Base-by-base conservation (phyloP, 2,329 filamentous ascomycete genomes). In the Apiospora aurea region DNA sequence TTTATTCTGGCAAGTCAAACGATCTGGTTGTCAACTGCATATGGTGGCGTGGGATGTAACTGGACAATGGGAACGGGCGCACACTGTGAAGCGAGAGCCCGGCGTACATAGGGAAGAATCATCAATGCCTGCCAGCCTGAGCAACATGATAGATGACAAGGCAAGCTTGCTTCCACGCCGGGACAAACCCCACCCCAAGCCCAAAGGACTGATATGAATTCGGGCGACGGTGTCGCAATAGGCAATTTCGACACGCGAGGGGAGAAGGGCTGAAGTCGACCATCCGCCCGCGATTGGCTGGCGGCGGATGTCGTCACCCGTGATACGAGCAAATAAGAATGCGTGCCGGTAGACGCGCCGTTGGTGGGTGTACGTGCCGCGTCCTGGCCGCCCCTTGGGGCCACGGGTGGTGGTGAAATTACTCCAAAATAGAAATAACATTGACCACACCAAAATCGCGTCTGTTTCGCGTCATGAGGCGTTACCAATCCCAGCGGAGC, bases 261-360 rank as follows among this genome's bases (percentile, higher is more conserved):
- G 57, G 57, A 5, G 13, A 10, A 64, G 57, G 66, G 66, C 44
- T 68, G 66, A 68, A 29, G 41, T 13, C 26, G 41, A 5, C 8
- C 26, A 13, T n/a, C 41, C 41, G 43, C 21, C 51, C n/a, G 7
- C 51, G 51, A 70, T 70, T 70, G 69, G 69, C 51, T 47, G 66
- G 21, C 51, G 21, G n/a, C 21, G 13, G 44, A 44, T 70, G 69
- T 64, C 69, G 69, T 46, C 51, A 70, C 51, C 69, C 51, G 41
- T 64, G 44, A n/a, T 57, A 44, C 49, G 14, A 44, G 53, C 69
- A 53, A 70, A 70, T 70, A 21, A 47, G 51, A 64, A 11, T 29
- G 26, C 69, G 69, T 70, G 47, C 69, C 51, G 34, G 51, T 38
- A 41, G 51, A 70, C 69, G 69, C 41, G 51, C 49, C 69, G n/a